phyloP scores from a whole-genome alignment of 345 rosid species.

The Sonneratia caseolaris region DNA sequence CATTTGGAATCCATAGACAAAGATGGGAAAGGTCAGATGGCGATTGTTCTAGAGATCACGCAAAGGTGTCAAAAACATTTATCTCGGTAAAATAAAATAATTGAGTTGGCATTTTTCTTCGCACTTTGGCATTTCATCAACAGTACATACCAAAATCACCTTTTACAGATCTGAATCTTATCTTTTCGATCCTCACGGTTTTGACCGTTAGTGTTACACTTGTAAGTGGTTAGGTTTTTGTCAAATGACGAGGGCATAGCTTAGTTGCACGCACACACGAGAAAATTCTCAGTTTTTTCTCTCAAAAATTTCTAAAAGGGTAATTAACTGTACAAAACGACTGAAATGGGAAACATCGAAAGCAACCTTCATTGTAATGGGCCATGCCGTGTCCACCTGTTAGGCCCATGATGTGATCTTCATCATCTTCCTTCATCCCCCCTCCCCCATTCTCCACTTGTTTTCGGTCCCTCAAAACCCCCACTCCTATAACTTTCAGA shows the following conservation, averaged over 20 bases:
- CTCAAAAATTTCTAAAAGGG: neutral
- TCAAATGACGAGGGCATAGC: neutral
- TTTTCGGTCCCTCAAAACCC: too few relatives aligned
- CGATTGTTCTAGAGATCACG: neutral
- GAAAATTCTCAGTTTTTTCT: neutral
- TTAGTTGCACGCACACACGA: neutral
- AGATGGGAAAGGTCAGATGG: neutral
- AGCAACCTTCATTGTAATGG: slow-evolving; percentile 13
- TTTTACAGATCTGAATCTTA: neutral
- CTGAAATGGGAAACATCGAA: neutral
- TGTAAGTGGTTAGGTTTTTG: neutral
- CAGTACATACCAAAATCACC: neutral
- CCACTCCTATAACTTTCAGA: neutral
- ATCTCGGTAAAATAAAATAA: neutral
- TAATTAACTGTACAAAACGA: neutral
- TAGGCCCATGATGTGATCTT: slow-evolving; percentile 30
- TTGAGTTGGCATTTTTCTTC: neutral
- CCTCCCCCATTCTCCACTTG: neutral
- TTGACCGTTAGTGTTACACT: neutral
- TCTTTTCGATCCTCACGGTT: neutral
- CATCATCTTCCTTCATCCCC: slow-evolving; percentile 19
- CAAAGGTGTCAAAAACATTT: neutral
- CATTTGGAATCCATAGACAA: neutral
- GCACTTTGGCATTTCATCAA: neutral
- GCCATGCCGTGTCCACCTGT: slow-evolving; percentile 31